Percentiles rank a stretch among this genome's conserved stretches.
These are phyloP conservation scores for Capsella bursapastoris DNA, from an alignment of 345 rosid genomes.

Conservation along the genomic window DNA sequence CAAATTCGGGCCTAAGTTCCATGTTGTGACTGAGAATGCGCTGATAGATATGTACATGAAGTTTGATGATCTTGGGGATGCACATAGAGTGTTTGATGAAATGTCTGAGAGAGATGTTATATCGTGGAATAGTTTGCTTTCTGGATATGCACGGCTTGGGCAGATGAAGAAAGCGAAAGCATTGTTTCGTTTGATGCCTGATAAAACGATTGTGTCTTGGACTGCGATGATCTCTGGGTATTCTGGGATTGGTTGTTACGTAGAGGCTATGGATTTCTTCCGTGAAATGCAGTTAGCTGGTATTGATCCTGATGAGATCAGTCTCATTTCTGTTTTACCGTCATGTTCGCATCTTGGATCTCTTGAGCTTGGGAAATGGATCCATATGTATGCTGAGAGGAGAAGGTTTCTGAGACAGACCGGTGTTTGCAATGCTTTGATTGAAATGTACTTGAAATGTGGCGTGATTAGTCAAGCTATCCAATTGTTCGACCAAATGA, in stretches of 20 bases:
- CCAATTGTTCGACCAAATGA: slow-evolving; percentile 48
- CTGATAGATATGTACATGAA: slow-evolving; percentile 56
- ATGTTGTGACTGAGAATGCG: slow-evolving; percentile 53
- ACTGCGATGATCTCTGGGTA: slow-evolving; percentile 66
- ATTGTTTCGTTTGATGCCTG: slow-evolving; percentile 50
- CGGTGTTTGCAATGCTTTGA: slow-evolving; percentile 52
- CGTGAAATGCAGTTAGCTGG: slow-evolving; percentile 49
- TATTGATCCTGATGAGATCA: slow-evolving; percentile 58
- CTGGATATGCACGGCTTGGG: slow-evolving; percentile 63
- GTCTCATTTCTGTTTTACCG: slow-evolving; percentile 57
- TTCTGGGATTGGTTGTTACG: slow-evolving; percentile 43
- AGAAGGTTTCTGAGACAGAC: slow-evolving; percentile 41
- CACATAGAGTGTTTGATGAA: slow-evolving; percentile 60
- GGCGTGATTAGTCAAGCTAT: slow-evolving; percentile 57
- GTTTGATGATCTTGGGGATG: slow-evolving; percentile 47
- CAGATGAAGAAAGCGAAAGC: slow-evolving; percentile 52
- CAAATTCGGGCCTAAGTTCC: slow-evolving; percentile 51
- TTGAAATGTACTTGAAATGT: slow-evolving; percentile 68
- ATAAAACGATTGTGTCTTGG: slow-evolving; percentile 63
- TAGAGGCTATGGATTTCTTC: slow-evolving; percentile 55
- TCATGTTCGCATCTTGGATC: slow-evolving; percentile 64
- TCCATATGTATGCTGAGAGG: slow-evolving; percentile 55
- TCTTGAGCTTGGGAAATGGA: slow-evolving; percentile 60
- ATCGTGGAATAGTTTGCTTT: slow-evolving; percentile 62
- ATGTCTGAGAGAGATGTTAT: slow-evolving; percentile 59